Evolutionary conservation across 345 rosid genomes (phyloP).

Genomic region (Dovyalis caffra): DNA sequence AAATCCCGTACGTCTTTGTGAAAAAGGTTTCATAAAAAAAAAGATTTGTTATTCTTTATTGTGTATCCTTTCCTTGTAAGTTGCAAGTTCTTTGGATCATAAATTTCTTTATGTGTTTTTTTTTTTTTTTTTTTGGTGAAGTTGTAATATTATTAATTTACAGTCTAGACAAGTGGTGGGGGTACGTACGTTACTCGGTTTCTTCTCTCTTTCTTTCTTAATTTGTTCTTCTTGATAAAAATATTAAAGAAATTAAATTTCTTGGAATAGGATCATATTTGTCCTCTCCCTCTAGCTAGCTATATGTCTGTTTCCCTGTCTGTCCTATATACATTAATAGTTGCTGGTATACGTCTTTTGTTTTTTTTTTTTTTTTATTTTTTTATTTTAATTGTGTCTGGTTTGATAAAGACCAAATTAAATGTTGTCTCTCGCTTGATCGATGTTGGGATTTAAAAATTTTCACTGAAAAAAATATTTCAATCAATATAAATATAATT

Average conservation of each 20-base stretch:
- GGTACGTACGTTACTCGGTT: neutral
- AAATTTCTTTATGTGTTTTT: neutral
- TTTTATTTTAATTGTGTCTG: neutral
- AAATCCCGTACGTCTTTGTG: neutral
- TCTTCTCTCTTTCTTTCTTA: neutral
- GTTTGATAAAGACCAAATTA: neutral
- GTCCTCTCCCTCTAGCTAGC: neutral
- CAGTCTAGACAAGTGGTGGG: neutral
- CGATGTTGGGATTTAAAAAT: neutral
- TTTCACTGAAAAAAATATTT: neutral
- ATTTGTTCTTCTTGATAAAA: neutral
- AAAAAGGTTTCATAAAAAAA: slow-evolving; percentile 1
- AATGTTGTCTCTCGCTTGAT: neutral
- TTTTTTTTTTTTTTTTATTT: too few species aligned
- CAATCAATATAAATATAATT: neutral
- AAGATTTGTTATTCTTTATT: slow-evolving; percentile 7
- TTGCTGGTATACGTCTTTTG: neutral
- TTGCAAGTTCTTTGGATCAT: neutral
- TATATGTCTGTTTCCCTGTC: neutral
- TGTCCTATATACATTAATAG: neutral
- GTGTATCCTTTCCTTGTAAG: neutral
- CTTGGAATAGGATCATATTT: neutral
- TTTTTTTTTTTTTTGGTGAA: neutral
- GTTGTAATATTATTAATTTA: neutral
- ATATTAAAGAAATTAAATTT: neutral